phyloP scores from a whole-genome alignment of 208 protist species.

The Crithidia bombi region DNA sequence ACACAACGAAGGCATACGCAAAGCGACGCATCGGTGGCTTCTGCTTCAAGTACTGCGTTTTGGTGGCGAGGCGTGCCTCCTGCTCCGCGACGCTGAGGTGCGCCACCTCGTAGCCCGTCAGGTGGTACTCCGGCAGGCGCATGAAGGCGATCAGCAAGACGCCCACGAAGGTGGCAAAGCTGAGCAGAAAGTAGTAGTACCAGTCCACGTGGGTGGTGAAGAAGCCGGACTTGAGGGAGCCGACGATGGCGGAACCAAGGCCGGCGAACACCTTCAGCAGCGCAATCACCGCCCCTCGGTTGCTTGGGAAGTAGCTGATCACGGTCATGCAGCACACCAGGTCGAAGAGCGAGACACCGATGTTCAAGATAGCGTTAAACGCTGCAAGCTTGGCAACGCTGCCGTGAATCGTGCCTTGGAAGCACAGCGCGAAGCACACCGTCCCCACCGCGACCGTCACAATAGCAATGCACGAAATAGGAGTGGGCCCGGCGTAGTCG shows the following conservation, averaged over 20 bases:
- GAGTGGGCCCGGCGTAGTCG: constrained; percentile 53
- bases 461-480: constrained; percentile 37
- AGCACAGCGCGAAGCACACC: constrained; percentile 48
- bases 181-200: constrained; percentile 45
- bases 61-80: constrained; percentile 32
- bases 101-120: constrained; percentile 43
- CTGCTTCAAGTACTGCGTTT: constrained; percentile 57
- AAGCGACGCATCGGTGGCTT: constrained; percentile 62
- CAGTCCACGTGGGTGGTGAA: constrained; percentile 39
- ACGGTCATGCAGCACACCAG: constrained; percentile 44
- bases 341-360: constrained; percentile 47
- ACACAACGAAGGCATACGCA: constrained; percentile 47
- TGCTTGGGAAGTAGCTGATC: constrained; percentile 54
- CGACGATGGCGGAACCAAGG: constrained; percentile 53
- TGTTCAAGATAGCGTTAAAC: constrained; percentile 37
- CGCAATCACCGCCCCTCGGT: constrained; percentile 46
- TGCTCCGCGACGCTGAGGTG: constrained; percentile 43
- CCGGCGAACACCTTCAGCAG: constrained; percentile 68
- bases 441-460: constrained; percentile 35
- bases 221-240: constrained; percentile 41
- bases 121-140: constrained; percentile 61
- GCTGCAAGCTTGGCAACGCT: constrained; percentile 33
- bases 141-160: constrained; percentile 42
- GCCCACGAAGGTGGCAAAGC: constrained; percentile 29
- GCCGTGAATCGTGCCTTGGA: constrained; percentile 39